These are phyloP conservation scores for Rutstroemia sydowiana DNA, from an alignment of 2,329 filamentous ascomycete genomes.

Conservation along the genomic window DNA sequence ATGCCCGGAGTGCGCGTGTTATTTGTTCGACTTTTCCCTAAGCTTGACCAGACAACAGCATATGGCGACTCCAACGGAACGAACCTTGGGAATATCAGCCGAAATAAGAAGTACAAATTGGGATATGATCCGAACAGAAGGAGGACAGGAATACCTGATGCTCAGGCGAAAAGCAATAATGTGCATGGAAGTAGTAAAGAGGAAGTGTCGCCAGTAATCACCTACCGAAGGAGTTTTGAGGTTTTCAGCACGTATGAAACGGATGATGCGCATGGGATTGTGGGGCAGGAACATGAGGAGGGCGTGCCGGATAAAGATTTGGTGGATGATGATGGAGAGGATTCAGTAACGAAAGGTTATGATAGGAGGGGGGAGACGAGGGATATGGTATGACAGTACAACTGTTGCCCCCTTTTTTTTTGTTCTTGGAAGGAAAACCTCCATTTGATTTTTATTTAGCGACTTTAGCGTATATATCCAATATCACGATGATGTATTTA, in stretches of 20 bases:
- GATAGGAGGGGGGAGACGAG: too few relatives aligned
- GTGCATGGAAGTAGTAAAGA: background rate
- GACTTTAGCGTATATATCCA: too few relatives aligned
- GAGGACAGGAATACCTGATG: background rate
- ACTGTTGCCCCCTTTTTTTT: too few relatives aligned
- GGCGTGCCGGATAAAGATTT: background rate
- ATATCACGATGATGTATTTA: too few relatives aligned
- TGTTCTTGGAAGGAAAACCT: too few relatives aligned
- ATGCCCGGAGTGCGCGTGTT: slow-evolving; percentile 15
- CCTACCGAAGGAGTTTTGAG: background rate
- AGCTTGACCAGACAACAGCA: background rate
- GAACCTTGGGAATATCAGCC: background rate
- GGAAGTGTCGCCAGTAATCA: background rate
- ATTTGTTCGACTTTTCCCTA: background rate
- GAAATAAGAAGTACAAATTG: background rate
- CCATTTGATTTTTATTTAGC: too few relatives aligned
- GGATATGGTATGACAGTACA: too few relatives aligned
- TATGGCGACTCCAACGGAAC: background rate
- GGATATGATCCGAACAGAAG: background rate
- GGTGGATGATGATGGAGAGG: too few relatives aligned
- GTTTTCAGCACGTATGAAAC: background rate
- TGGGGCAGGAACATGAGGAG: background rate
- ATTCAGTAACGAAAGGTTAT: too few relatives aligned
- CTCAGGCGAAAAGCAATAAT: background rate
- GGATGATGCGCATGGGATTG: background rate